Evolutionary conservation across 352 stramenopile species (phyloP).

Genomic region (Phytopythium oedochilum): DNA sequence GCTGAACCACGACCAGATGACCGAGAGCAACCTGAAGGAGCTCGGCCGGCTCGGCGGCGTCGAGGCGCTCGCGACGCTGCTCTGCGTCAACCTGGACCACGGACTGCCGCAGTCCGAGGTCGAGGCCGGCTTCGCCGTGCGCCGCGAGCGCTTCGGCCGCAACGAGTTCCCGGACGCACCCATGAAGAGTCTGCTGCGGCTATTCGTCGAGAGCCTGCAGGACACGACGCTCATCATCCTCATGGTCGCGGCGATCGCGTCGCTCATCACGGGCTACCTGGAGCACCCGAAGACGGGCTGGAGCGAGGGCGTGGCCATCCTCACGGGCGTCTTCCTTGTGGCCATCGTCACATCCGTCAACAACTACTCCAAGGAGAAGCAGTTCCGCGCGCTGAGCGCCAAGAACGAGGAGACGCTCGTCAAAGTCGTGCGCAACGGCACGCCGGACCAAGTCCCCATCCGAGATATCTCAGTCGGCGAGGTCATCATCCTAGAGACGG

Average conservation of each 20-base stretch:
- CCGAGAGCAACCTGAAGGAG: constrained; percentile 58
- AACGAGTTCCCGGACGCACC: constrained; percentile 75
- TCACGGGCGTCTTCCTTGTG: constrained; percentile 92
- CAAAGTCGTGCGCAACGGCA: constrained; percentile 68
- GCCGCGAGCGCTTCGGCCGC: constrained; percentile 47
- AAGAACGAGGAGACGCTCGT: constrained; percentile 88
- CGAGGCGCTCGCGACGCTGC: constrained; percentile 35
- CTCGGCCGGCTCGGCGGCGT: constrained; percentile 59
- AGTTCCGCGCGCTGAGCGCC: constrained; percentile 82
- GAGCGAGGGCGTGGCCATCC: constrained; percentile 95
- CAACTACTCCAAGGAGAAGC: constrained; percentile 95
- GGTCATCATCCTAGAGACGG: constrained; percentile 91
- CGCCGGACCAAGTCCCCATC: constrained; percentile 64
- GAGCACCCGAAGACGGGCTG: constrained; percentile 82
- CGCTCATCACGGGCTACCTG: constrained; percentile 75
- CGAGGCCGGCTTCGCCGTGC: constrained; percentile 45
- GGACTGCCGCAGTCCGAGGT: constrained; percentile 58
- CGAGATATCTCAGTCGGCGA: constrained; percentile 75
- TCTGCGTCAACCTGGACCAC: constrained; percentile 70
- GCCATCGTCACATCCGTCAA: constrained; percentile 94
- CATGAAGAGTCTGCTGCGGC: constrained; percentile 69
- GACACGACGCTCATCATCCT: constrained; percentile 90
- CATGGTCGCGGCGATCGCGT: constrained; percentile 83
- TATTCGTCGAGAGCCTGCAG: constrained; percentile 87
- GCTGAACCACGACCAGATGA: constrained; percentile 83